These are phyloP conservation scores for Pyrenochaeta sp. DNA, from an alignment of 2,329 filamentous ascomycete species.

Conservation along the genomic window DNA sequence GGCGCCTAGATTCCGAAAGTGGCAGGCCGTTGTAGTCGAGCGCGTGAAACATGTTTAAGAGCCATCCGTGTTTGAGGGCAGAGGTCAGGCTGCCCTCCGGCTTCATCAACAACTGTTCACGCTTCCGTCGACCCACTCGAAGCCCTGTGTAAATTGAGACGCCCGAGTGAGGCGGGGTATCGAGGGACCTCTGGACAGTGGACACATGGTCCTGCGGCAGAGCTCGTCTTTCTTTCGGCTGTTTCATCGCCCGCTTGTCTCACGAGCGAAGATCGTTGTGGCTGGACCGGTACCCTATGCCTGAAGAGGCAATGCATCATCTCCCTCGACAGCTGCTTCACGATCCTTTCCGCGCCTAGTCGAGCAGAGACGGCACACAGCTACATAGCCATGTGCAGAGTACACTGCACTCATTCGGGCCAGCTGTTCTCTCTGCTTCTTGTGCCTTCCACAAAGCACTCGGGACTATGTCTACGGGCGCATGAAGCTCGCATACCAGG, in stretches of 20 bases:
- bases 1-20: conserved; percentile 11
- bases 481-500: conserved; percentile 21
- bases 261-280: conserved; percentile 31
- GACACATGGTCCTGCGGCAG: conserved; percentile 21
- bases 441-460: no score
- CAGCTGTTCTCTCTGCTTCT: background rate
- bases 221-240: conserved; percentile 29
- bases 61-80: conserved; percentile 17
- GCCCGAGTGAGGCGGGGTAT: conserved; percentile 29
- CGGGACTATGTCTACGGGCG: no score
- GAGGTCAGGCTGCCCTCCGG: conserved; percentile 6
- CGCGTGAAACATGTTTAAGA: conserved; percentile 21
- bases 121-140: conserved; percentile 12
- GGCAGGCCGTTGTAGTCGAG: conserved; percentile 14
- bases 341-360: background rate
- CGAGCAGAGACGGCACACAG: conserved; percentile 4
- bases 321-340: conserved; percentile 3
- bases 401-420: no score
- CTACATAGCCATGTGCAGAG: background rate
- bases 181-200: conserved; percentile 8
- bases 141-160: conserved; percentile 19
- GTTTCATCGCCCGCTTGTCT: conserved; percentile 32
- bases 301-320: conserved; percentile 13
- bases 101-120: conserved; percentile 20
- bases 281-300: conserved; percentile 28